phyloP scores from a whole-genome alignment of 2,329 filamentous ascomycete genomes.

The Trichoderma asperellum region DNA sequence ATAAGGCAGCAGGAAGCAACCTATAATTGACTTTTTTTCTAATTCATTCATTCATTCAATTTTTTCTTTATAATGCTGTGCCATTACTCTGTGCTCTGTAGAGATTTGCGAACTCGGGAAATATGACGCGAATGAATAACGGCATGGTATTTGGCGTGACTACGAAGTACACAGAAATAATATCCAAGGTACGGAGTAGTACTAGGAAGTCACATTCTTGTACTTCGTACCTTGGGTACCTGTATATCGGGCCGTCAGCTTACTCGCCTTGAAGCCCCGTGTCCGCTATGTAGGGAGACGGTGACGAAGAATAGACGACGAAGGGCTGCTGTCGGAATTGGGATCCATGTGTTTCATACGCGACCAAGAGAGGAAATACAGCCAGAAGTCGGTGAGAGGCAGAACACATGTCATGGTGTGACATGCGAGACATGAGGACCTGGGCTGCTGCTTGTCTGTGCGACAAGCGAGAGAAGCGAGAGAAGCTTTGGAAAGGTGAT shows the following conservation, averaged over 20 bases:
- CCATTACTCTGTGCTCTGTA: not conserved
- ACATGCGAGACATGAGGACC: not conserved
- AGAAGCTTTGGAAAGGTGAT: not conserved
- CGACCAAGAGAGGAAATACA: not conserved
- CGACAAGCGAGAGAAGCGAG: not conserved
- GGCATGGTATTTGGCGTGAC: not conserved
- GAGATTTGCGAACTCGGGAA: not conserved
- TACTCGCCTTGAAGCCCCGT: conserved; percentile 4
- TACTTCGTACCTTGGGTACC: not conserved
- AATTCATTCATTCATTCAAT: not conserved
- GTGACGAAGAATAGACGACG: not conserved
- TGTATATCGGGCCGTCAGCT: conserved; percentile 21
- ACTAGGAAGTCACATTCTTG: too few species aligned
- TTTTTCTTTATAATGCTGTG: not conserved
- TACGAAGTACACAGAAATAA: not conserved
- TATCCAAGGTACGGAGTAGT: not conserved
- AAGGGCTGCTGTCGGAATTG: not conserved
- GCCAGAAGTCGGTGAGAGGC: not conserved
- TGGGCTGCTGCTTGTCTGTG: not conserved
- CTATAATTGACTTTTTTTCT: conserved; percentile 8
- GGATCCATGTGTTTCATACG: not conserved
- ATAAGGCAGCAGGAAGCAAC: not conserved
- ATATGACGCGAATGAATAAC: conserved; percentile 15
- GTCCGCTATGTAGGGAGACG: not conserved
- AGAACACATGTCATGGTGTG: not conserved